phyloP scores from a whole-genome alignment of 352 stramenopile species.

The Phytophthora uliginosa region DNA sequence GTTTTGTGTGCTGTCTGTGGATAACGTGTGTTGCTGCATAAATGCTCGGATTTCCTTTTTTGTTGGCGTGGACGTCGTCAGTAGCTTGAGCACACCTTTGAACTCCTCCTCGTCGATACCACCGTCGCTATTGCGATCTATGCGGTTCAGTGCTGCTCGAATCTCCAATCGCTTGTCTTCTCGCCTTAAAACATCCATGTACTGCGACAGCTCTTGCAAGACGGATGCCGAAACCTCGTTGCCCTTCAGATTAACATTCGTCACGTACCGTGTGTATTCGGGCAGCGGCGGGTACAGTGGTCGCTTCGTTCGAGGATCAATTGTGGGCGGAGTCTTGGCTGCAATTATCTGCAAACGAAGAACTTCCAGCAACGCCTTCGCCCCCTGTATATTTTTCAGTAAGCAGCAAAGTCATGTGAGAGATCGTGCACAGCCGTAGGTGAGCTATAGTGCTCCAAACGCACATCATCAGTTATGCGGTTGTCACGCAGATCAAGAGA shows the following conservation, averaged over 20 bases:
- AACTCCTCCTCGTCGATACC: slow-evolving; percentile 84
- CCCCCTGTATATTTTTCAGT: slow-evolving; percentile 54
- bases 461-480: slow-evolving; percentile 81
- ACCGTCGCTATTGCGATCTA: slow-evolving; percentile 68
- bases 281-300: slow-evolving; percentile 49
- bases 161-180: slow-evolving; percentile 89
- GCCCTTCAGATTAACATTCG: slow-evolving; percentile 78
- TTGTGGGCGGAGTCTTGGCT: slow-evolving; percentile 66
- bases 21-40: slow-evolving; percentile 65
- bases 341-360: slow-evolving; percentile 82
- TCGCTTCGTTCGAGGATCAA: slow-evolving; percentile 63
- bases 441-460: slow-evolving; percentile 6
- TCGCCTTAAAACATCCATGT: slow-evolving; percentile 75
- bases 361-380: slow-evolving; percentile 76
- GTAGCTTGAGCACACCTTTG: slow-evolving; percentile 79
- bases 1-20: slow-evolving; percentile 61
- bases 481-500: slow-evolving; percentile 84
- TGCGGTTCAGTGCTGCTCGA: slow-evolving; percentile 70
- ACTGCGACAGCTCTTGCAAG: slow-evolving; percentile 78
- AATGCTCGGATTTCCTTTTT: slow-evolving; percentile 82
- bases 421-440: not conserved
- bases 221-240: slow-evolving; percentile 77
- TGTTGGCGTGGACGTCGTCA: slow-evolving; percentile 75
- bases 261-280: slow-evolving; percentile 80
- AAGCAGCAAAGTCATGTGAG: slow-evolving; percentile 1